Evolutionary conservation across 257 asterid genomes (phyloP), one percentile per base, ranked within the genome.

Genomic region (Parsonsia alboflavescens): DNA sequence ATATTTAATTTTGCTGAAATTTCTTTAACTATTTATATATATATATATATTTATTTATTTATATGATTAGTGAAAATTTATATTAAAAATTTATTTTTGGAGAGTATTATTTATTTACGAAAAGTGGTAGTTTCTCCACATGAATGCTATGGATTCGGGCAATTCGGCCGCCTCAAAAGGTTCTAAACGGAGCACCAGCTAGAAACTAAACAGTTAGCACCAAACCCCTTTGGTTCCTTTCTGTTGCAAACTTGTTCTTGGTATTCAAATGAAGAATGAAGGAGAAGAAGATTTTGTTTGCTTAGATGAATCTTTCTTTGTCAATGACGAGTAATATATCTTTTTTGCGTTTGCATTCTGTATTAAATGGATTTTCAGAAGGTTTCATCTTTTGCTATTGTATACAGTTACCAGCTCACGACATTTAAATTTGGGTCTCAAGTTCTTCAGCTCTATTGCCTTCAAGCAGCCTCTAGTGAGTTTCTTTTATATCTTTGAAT

Each of bases 381-480:
- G 62, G 15, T n/a, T n/a, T 9, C 56, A 54, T 57, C 64, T 71
- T 76, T 46, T 75, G 1, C 22, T 70, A 61, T 26, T 76, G 68
- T 76, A 73, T 83, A 86, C 88, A 92, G 96, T 86, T 93, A 93
- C 86, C 75, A 89, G 80, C 88, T 93, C 53, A 86, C 96, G 39
- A 86, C 74, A 45, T 93, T 93, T 79, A 77, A 90, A 24, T 93
- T 91, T 81, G 97, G 96, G 68, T 80, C 93, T 53, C 89, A 91
- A 58, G 85, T 86, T 84, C 88, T 93, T 61, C 85, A 91, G 70
- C 95, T 93, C 53, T 88, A 89, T 58, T 88, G 96, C 80, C 97
- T 93, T 74, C 93, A 93, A 42, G 86, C 97, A 44, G 94, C 98
- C 75, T 88, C 97, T 42, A 92, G 97, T 92, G 70, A 80, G 92